Evolutionary conservation across 2,329 filamentous ascomycete genomes (phyloP).

Genomic region (Exserohilum rostratum): DNA sequence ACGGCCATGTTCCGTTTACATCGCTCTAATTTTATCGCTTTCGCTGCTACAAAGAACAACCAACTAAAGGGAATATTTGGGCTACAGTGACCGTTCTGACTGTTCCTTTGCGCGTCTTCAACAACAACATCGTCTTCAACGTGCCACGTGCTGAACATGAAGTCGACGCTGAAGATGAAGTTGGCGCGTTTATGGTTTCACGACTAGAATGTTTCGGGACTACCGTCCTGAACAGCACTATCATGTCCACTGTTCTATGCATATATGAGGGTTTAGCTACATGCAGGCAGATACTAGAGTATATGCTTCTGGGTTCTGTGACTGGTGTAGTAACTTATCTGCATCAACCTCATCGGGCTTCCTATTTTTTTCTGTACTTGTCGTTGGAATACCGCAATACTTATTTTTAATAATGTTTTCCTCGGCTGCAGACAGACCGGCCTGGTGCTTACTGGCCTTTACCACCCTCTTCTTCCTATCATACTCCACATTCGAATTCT

Average conservation of each 20-base stretch:
- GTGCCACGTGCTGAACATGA: constrained; percentile 1
- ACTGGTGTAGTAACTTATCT: constrained; percentile 15
- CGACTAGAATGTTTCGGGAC: constrained; percentile 35
- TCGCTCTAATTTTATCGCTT: neutral
- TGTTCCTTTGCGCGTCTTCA: neutral
- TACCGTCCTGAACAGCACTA: constrained; percentile 2
- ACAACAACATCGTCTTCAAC: neutral
- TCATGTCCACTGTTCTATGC: constrained; percentile 5
- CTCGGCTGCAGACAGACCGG: constrained; percentile 26
- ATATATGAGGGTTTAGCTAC: constrained; percentile 16
- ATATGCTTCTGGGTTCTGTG: neutral
- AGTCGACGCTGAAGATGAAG: constrained; percentile 1
- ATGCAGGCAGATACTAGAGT: constrained; percentile 2
- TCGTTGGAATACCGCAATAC: constrained; percentile 12
- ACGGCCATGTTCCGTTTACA: neutral
- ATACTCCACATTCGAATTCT: constrained; percentile 21
- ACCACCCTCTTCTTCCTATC: constrained; percentile 22
- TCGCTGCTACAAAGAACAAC: no score
- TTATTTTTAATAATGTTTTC: constrained; percentile 36
- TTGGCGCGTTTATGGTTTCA: constrained; percentile 20
- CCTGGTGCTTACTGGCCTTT: constrained; percentile 34
- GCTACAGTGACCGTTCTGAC: no score
- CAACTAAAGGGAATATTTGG: neutral
- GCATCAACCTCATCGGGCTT: constrained; percentile 5
- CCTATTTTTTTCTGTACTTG: constrained; percentile 9